Conservation (phyloP, 1,139 yeast genomes). For the Kodamaea sp. region DNA sequence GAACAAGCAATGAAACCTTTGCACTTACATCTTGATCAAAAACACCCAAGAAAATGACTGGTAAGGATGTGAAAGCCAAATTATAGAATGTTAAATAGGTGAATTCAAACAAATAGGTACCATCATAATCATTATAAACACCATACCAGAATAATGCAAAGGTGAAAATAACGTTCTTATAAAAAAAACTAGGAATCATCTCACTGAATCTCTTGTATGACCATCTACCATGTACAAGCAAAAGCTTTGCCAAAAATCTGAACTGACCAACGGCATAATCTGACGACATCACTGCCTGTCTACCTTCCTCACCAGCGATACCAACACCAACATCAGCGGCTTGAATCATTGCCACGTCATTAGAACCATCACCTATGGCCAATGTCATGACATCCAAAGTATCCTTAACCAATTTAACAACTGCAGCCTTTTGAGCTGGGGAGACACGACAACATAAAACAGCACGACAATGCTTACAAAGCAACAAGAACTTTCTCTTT, state of each 20-base stretch:
- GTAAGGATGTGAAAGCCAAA: constrained; percentile 91
- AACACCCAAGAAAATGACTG: constrained; percentile 85
- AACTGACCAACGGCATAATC: constrained; percentile 97
- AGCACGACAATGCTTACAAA: constrained; percentile 91
- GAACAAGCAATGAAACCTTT: constrained; percentile 77
- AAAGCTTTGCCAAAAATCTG: constrained; percentile 70
- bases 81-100: constrained; percentile 91
- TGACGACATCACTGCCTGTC: constrained; percentile 97
- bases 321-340: constrained; percentile 98
- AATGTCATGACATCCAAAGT: constrained; percentile 82
- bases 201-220: constrained; percentile 87
- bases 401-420: constrained; percentile 77
- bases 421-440: constrained; percentile 95
- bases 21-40: constrained; percentile 92
- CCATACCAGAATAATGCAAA: constrained; percentile 93
- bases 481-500: constrained; percentile 68
- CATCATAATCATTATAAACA: constrained; percentile 79
- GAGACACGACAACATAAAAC: constrained; percentile 95
- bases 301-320: constrained; percentile 97
- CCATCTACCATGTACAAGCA: constrained; percentile 95
- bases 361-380: constrained; percentile 97
- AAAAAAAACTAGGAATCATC: constrained; percentile 92
- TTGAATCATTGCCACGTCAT: constrained; percentile 98
- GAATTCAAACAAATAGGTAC: constrained; percentile 86
- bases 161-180: constrained; percentile 86